Evolutionary conservation across 2,329 filamentous ascomycete species (phyloP).

Genomic region (Fusarium keratoplasticum): DNA sequence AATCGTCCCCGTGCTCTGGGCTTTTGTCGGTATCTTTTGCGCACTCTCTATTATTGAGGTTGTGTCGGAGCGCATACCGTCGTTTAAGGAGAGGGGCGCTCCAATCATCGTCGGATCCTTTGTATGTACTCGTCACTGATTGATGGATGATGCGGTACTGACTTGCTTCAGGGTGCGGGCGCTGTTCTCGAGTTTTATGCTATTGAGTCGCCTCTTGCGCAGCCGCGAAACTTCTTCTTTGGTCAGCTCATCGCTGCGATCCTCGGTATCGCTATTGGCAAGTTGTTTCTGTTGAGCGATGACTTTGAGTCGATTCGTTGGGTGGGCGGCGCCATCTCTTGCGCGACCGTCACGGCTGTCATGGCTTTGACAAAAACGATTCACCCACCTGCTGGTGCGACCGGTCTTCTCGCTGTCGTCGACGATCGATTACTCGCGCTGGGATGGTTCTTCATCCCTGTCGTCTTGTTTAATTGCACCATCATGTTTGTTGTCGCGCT

Average conservation of each 20-base stretch:
- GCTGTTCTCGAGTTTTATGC: conserved; percentile 81
- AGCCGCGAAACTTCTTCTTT: conserved; percentile 76
- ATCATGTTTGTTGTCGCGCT: conserved; percentile 74
- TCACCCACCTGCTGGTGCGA: conserved; percentile 81
- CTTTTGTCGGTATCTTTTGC: conserved; percentile 72
- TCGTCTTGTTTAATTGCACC: conserved; percentile 69
- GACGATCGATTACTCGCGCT: conserved; percentile 64
- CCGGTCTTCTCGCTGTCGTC: conserved; percentile 75
- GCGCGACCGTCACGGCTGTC: conserved; percentile 69
- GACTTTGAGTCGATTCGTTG: conserved; percentile 66
- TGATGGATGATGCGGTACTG: not conserved
- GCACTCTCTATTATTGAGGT: conserved; percentile 70
- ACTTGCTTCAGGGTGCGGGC: conserved; percentile 70
- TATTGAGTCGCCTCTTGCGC: conserved; percentile 77
- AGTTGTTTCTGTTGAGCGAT: conserved; percentile 69
- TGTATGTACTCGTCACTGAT: conserved; percentile 58
- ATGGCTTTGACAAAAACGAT: conserved; percentile 80
- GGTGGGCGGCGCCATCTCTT: conserved; percentile 74
- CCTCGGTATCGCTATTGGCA: conserved; percentile 71
- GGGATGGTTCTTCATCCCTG: conserved; percentile 76
- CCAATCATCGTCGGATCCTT: conserved; percentile 78
- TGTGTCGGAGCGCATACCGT: conserved; percentile 65
- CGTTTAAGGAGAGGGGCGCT: conserved; percentile 63
- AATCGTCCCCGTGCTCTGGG: conserved; percentile 69
- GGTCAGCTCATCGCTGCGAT: conserved; percentile 74